Evolutionary conservation across 169 alveolate genomes (phyloP).

Genomic region (Eimeria sp.): DNA sequence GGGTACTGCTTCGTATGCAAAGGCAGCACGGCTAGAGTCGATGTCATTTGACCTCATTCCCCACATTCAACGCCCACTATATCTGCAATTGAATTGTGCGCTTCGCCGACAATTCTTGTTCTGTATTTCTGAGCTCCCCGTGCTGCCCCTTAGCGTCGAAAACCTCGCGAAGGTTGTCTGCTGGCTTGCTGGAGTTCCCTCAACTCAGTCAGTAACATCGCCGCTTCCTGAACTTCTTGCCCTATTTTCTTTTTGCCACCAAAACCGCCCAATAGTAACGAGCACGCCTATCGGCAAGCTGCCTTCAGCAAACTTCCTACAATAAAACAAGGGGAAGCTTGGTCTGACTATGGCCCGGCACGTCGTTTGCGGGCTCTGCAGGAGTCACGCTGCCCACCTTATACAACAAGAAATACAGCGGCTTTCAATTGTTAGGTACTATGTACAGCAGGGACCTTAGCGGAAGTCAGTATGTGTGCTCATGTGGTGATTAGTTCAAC

Average conservation of each 20-base stretch:
- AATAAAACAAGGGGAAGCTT: no score
- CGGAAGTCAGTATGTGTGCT: no score
- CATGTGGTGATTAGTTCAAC: no score
- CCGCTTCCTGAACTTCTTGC: slow-evolving; percentile 25
- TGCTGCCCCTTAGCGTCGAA: slow-evolving; percentile 16
- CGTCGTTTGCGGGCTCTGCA: no score
- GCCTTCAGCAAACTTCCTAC: no score
- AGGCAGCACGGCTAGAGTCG: slow-evolving; percentile 17
- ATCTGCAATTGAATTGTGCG: not conserved
- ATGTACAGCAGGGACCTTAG: no score
- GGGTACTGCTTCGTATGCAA: not conserved
- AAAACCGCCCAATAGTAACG: no score
- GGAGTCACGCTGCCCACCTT: no score
- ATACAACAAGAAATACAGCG: no score
- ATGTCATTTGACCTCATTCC: not conserved
- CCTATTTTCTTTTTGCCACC: not conserved
- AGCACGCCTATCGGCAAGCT: no score
- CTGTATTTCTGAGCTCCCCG: slow-evolving; percentile 32
- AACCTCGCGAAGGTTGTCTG: not conserved
- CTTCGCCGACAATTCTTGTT: not conserved
- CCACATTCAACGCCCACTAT: not conserved
- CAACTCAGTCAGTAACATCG: not conserved
- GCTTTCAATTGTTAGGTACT: no score
- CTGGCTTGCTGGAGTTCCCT: slow-evolving; percentile 10
- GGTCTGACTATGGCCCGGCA: no score